phyloP scores from a whole-genome alignment of 78 protist genomes.

The Dictyostelium intermedium region DNA sequence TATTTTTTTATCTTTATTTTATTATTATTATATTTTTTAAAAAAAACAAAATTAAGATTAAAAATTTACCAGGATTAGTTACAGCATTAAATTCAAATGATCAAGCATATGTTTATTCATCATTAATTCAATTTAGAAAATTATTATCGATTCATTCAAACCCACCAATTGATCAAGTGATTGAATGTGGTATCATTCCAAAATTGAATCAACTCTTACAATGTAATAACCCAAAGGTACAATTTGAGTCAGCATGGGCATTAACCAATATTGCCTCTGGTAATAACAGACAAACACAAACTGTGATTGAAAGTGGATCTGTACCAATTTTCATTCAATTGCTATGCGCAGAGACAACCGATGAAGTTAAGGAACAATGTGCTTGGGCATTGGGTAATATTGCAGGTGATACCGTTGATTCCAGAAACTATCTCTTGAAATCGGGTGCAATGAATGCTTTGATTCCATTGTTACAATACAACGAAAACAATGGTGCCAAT shows the following conservation, averaged over 20 bases:
- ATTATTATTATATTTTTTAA: not conserved
- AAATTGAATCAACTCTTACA: slow-evolving; percentile 38
- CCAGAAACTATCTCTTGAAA: slow-evolving; percentile 85
- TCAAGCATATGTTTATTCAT: slow-evolving; percentile 29
- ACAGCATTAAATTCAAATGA: slow-evolving; percentile 54
- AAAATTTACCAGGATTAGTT: slow-evolving; percentile 8
- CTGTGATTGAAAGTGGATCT: slow-evolving; percentile 88
- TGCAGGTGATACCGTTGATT: slow-evolving; percentile 96
- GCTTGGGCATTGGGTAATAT: slow-evolving; percentile 99
- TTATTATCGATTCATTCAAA: slow-evolving; percentile 35
- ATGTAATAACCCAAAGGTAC: slow-evolving; percentile 12
- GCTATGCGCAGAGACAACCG: slow-evolving; percentile 59
- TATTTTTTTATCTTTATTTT: not conserved
- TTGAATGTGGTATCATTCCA: slow-evolving; percentile 54
- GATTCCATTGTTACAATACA: not conserved
- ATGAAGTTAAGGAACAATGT: slow-evolving; percentile 96
- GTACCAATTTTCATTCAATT: slow-evolving; percentile 92
- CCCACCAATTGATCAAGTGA: slow-evolving; percentile 68
- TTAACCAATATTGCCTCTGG: slow-evolving; percentile 98
- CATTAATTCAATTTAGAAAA: slow-evolving; percentile 59
- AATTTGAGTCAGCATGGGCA: slow-evolving; percentile 98
- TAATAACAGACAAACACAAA: slow-evolving; percentile 88
- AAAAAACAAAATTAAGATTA: too few species aligned
- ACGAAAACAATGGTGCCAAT: not conserved
- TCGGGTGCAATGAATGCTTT: slow-evolving; percentile 16